Percentiles rank a stretch among this genome's conserved stretches.
Conservation (phyloP, 1,284 basidiomycete genomes). For the Trametes hirsuta region DNA sequence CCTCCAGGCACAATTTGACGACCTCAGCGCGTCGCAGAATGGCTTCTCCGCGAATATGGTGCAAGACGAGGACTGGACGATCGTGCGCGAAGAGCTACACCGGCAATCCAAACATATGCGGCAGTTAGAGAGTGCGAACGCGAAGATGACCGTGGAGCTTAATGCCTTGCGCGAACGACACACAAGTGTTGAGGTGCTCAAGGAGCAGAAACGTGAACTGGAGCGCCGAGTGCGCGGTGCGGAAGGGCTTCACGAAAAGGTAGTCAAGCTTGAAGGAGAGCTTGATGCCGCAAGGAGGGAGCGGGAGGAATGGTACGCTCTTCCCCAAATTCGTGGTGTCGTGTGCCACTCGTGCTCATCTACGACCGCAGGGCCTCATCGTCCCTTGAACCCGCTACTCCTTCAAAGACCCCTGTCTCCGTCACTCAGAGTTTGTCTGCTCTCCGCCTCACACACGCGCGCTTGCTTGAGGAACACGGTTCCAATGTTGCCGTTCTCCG, state of each 20-base stretch:
- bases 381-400: slow-evolving; percentile 37
- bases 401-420: slow-evolving; percentile 52
- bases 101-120: slow-evolving; percentile 65
- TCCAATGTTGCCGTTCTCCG: slow-evolving; percentile 52
- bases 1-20: slow-evolving; percentile 53
- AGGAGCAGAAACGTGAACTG: slow-evolving; percentile 73
- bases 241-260: slow-evolving; percentile 60
- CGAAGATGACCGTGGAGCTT: slow-evolving; percentile 58
- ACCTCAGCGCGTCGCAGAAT: slow-evolving; percentile 37
- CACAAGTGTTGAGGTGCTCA: slow-evolving; percentile 66
- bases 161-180: slow-evolving; percentile 55
- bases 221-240: slow-evolving; percentile 56
- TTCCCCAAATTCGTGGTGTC: background rate
- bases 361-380: slow-evolving; percentile 43
- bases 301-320: slow-evolving; percentile 55
- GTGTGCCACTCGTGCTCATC: background rate
- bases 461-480: slow-evolving; percentile 67
- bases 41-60: slow-evolving; percentile 28
- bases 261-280: slow-evolving; percentile 63
- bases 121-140: slow-evolving; percentile 65
- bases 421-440: slow-evolving; percentile 56
- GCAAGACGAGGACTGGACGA: slow-evolving; percentile 55
- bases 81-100: slow-evolving; percentile 65
- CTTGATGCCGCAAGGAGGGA: slow-evolving; percentile 58
- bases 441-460: slow-evolving; percentile 62